Percentiles rank a stretch among this genome's conserved stretches.
These are phyloP conservation scores for Botrytis byssoidea DNA, from an alignment of 2,329 filamentous ascomycete species.

Conservation along the genomic window DNA sequence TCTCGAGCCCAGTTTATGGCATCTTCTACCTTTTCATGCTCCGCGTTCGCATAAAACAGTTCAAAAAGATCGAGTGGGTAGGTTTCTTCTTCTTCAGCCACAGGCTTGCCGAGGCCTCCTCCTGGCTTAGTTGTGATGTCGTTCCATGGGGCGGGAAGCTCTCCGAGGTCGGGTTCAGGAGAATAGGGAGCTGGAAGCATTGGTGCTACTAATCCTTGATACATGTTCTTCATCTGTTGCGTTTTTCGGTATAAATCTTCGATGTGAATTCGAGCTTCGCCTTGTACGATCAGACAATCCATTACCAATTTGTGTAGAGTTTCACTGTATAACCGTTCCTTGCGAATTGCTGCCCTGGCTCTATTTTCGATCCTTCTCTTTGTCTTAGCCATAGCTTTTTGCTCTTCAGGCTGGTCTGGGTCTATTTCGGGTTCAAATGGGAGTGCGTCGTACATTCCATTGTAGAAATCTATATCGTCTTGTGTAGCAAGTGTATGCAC, in stretches of 20 bases:
- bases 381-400: background rate
- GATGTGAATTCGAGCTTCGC: background rate
- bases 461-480: conserved; percentile 5
- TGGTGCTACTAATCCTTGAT: too few relatives aligned
- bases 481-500: conserved; percentile 12
- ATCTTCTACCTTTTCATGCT: background rate
- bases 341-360: background rate
- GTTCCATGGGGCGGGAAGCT: background rate
- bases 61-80: background rate
- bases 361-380: background rate
- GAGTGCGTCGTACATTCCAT: background rate
- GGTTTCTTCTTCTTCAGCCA: background rate
- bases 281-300: conserved; percentile 13
- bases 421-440: background rate
- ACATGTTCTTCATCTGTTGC: background rate
- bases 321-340: background rate
- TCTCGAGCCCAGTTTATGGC: background rate
- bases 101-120: background rate
- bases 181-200: background rate
- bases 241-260: background rate
- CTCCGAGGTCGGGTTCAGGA: background rate
- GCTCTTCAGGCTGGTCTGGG: background rate
- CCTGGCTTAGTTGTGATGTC: background rate
- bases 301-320: background rate
- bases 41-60: background rate